Conservation (phyloP, 148 eudicot species). For the Camellia sinensis region DNA sequence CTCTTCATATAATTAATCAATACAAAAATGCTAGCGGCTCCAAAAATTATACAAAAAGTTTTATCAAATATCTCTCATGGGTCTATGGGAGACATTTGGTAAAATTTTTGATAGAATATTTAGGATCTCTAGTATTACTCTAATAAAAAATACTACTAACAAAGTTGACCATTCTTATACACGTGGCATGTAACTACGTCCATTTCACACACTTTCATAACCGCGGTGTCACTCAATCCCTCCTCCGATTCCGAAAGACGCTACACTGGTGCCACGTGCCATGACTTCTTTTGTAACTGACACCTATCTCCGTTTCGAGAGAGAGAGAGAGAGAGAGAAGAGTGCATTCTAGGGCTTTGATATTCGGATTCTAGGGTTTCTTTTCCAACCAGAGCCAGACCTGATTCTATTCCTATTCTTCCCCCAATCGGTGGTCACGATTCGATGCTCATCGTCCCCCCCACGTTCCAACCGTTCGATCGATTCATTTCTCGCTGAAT, state of each 20-base stretch:
- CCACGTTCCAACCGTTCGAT: not conserved
- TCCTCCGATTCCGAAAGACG: not conserved
- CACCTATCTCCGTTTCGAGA: not conserved
- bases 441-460: not conserved
- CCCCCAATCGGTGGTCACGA: not conserved
- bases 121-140: too few species aligned
- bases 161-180: not conserved
- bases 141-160: too few species aligned
- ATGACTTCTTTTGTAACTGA: not conserved
- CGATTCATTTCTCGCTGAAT: not conserved
- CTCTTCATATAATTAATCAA: too few species aligned
- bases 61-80: too few species aligned
- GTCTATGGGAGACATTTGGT: too few species aligned
- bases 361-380: not conserved
- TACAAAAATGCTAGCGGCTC: too few species aligned
- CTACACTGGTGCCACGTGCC: not conserved
- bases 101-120: too few species aligned
- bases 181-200: not conserved
- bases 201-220: not conserved
- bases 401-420: not conserved
- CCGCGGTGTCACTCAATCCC: not conserved
- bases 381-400: not conserved
- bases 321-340: not conserved
- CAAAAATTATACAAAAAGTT: too few species aligned
- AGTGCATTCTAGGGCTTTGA: slow-evolving; percentile 17